These are phyloP conservation scores for Fusarium graminum DNA, from an alignment of 2,329 filamentous ascomycete genomes.

Conservation along the genomic window DNA sequence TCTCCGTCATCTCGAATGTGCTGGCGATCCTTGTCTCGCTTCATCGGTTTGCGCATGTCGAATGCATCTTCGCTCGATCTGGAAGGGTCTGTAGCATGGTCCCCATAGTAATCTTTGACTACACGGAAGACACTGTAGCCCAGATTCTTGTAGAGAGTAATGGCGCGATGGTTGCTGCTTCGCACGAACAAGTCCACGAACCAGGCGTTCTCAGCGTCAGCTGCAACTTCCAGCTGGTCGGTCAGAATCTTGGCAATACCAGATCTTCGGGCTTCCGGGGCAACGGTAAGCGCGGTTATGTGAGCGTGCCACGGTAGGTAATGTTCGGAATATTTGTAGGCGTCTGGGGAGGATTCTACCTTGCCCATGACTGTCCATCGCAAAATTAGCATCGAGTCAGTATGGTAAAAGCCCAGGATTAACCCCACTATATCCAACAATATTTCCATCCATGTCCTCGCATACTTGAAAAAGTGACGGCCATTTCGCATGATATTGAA, in stretches of 20 bases:
- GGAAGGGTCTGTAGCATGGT: conserved; percentile 76
- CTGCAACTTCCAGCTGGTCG: conserved; percentile 82
- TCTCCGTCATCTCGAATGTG: conserved; percentile 87
- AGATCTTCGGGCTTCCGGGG: conserved; percentile 84
- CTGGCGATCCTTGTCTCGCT: conserved; percentile 79
- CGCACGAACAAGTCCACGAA: conserved; percentile 97
- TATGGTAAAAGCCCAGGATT: conserved; percentile 10
- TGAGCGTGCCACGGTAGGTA: conserved; percentile 99
- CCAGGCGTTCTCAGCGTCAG: conserved; percentile 87
- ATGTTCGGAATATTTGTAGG: conserved; percentile 81
- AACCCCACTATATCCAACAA: conserved; percentile 89
- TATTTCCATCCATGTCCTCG: conserved; percentile 86
- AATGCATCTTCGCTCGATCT: conserved; percentile 85
- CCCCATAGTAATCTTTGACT: conserved; percentile 93
- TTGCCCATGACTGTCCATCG: conserved; percentile 91
- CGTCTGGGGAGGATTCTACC: conserved; percentile 85
- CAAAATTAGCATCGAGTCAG: conserved; percentile 45
- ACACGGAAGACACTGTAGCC: conserved; percentile 92
- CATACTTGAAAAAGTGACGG: conserved; percentile 94
- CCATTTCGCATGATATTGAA: conserved; percentile 96
- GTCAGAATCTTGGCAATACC: conserved; percentile 89
- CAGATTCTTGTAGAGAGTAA: conserved; percentile 89
- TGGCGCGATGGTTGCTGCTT: conserved; percentile 87
- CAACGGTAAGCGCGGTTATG: conserved; percentile 94
- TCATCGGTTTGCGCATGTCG: conserved; percentile 95